Conservation (phyloP, 176 grass and related monocot genomes). For the Lolium rigidum region DNA sequence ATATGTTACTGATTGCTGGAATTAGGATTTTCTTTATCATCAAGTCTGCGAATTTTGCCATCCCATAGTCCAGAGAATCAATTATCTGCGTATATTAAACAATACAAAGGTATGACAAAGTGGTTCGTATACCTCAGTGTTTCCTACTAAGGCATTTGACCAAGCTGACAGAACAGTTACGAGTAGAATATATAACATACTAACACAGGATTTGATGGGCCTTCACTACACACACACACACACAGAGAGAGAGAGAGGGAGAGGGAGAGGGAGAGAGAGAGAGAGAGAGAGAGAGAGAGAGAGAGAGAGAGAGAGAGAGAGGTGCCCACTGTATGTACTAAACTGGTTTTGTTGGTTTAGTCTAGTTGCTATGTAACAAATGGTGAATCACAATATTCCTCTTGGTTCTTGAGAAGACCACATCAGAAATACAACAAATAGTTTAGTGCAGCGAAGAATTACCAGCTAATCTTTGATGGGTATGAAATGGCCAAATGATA, state of each 20-base stretch:
- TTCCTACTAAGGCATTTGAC: constrained; percentile 18
- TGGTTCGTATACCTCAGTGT: constrained; percentile 16
- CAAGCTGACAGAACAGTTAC: constrained; percentile 27
- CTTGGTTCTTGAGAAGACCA: neutral
- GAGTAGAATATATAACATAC: constrained; percentile 15
- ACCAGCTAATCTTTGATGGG: constrained; percentile 9
- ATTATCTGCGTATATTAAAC: constrained; percentile 61
- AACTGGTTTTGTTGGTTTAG: constrained; percentile 13
- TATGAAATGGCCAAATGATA: constrained; percentile 4
- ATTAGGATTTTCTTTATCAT: constrained; percentile 76
- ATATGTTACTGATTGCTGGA: constrained; percentile 65
- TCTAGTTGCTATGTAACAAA: constrained; percentile 13
- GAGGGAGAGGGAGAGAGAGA: no score
- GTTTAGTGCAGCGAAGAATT: neutral
- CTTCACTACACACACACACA: neutral
- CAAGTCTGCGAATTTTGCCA: constrained; percentile 78
- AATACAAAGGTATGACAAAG: constrained; percentile 21
- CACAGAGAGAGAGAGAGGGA: no score
- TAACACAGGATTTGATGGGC: neutral
- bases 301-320: neutral
- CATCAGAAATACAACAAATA: neutral
- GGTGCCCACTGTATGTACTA: neutral
- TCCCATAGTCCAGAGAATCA: constrained; percentile 81
- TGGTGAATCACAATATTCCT: neutral
- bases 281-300: no score